These are phyloP conservation scores for Tripterygium wilfordii DNA, from an alignment of 177 flowering plant species.

Conservation along the genomic window DNA sequence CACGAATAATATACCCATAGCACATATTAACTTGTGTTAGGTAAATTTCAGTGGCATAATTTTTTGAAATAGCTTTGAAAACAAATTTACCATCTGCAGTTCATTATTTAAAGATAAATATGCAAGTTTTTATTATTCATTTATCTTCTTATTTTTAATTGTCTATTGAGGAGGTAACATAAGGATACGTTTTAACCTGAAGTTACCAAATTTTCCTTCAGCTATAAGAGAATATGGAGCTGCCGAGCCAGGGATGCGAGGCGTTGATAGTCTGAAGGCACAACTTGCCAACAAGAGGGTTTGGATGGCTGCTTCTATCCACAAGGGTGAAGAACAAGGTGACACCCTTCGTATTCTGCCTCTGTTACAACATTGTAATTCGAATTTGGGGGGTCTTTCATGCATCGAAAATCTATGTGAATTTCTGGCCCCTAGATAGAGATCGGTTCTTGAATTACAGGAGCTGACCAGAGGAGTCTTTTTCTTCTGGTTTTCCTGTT, in stretches of 20 bases:
- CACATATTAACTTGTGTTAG: too few relatives aligned
- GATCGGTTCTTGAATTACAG: too few relatives aligned
- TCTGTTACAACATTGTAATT: background rate
- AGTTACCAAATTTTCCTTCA: slow-evolving; percentile 16
- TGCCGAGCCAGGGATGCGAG: slow-evolving; percentile 20
- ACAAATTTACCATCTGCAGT: too few relatives aligned
- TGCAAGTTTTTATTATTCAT: background rate
- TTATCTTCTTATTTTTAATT: background rate
- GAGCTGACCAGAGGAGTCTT: too few relatives aligned
- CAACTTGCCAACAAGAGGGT: slow-evolving; percentile 52
- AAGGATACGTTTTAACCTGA: background rate
- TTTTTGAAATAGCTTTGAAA: too few relatives aligned
- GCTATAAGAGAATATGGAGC: slow-evolving; percentile 41
- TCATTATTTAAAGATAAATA: too few relatives aligned
- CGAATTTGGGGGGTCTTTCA: too few relatives aligned
- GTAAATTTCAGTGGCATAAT: too few relatives aligned
- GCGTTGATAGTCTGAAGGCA: slow-evolving; percentile 39
- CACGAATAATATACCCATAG: too few relatives aligned
- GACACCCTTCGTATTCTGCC: slow-evolving; percentile 5
- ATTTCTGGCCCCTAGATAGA: too few relatives aligned
- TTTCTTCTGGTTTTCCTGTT: too few relatives aligned
- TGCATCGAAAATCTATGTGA: too few relatives aligned
- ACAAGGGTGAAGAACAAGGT: slow-evolving; percentile 93
- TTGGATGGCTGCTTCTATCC: slow-evolving; percentile 95
- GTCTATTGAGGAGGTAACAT: background rate